Conservation (phyloP, 2,329 filamentous ascomycete genomes). For the Fusarium fracticaudum region DNA sequence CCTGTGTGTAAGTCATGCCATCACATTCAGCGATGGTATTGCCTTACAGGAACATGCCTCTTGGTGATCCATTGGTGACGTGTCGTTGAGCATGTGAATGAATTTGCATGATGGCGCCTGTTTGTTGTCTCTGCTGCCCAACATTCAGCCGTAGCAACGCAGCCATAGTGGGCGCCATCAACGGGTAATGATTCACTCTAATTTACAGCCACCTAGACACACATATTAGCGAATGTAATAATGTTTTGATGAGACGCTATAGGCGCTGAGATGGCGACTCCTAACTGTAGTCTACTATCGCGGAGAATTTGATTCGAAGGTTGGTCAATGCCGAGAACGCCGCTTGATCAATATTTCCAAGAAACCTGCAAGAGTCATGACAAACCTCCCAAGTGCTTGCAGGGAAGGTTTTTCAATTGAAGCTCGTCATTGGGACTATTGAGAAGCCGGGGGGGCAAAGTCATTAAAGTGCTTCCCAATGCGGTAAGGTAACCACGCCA, state of each 20-base stretch:
- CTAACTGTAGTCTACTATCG: neutral
- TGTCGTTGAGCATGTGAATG: neutral
- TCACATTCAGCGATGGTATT: neutral
- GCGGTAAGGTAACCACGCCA: slow-evolving; percentile 17
- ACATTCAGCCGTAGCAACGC: slow-evolving; percentile 26
- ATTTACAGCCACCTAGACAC: slow-evolving; percentile 7
- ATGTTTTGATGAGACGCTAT: slow-evolving; percentile 1
- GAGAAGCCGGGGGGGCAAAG: slow-evolving; percentile 16
- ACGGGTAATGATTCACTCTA: slow-evolving; percentile 27
- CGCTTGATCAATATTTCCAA: slow-evolving; percentile 13
- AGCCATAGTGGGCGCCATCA: slow-evolving; percentile 21
- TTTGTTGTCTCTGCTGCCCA: slow-evolving; percentile 12
- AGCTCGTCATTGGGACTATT: slow-evolving; percentile 34
- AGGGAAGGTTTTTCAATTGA: slow-evolving; percentile 8
- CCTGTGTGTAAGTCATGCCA: neutral
- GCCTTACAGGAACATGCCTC: neutral
- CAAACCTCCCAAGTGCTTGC: slow-evolving; percentile 22
- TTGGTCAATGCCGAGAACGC: slow-evolving; percentile 7
- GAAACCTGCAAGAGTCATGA: slow-evolving; percentile 21
- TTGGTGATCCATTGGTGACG: neutral
- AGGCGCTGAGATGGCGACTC: slow-evolving; percentile 9
- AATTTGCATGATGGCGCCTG: slow-evolving; percentile 11
- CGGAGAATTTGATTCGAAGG: slow-evolving; percentile 5
- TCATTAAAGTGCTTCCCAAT: slow-evolving; percentile 32
- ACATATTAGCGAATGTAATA: neutral